These are phyloP conservation scores for Camillea tinctor DNA, from an alignment of 2,329 filamentous ascomycete genomes.

Conservation along the genomic window DNA sequence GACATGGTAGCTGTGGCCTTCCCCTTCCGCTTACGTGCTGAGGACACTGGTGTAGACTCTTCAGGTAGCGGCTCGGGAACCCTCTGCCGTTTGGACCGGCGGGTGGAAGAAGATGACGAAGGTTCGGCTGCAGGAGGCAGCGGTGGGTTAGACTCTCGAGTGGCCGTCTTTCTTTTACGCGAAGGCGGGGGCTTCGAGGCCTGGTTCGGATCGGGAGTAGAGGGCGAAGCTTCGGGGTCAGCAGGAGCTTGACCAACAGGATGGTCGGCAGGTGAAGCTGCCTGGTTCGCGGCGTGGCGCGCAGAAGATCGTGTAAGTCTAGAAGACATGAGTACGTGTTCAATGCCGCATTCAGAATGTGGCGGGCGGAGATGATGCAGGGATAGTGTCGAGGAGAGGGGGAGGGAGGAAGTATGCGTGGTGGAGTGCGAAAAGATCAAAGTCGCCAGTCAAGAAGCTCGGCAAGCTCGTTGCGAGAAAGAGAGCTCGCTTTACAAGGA, in stretches of 20 bases:
- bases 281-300: slow-evolving; percentile 75
- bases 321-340: slow-evolving; percentile 77
- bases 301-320: slow-evolving; percentile 95
- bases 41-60: slow-evolving; percentile 34
- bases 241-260: slow-evolving; percentile 40
- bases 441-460: slow-evolving; percentile 14
- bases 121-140: slow-evolving; percentile 24
- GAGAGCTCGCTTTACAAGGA: slow-evolving; percentile 13
- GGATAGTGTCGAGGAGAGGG: slow-evolving; percentile 10
- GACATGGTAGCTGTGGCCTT: slow-evolving; percentile 69
- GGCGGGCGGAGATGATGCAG: slow-evolving; percentile 12
- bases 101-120: slow-evolving; percentile 44
- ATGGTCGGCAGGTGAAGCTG: slow-evolving; percentile 44
- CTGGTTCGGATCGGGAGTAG: slow-evolving; percentile 38
- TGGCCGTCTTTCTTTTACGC: slow-evolving; percentile 73
- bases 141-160: slow-evolving; percentile 48
- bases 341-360: slow-evolving; percentile 14
- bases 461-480: slow-evolving; percentile 6
- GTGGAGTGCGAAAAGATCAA: slow-evolving; percentile 13
- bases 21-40: slow-evolving; percentile 56
- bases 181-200: slow-evolving; percentile 44
- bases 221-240: slow-evolving; percentile 41
- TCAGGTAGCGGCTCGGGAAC: slow-evolving; percentile 47
- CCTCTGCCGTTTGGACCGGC: slow-evolving; percentile 72
- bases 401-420: slow-evolving; percentile 10